phyloP scores from a whole-genome alignment of 2,329 filamentous ascomycete species.

The Aspergillus ochraceus region DNA sequence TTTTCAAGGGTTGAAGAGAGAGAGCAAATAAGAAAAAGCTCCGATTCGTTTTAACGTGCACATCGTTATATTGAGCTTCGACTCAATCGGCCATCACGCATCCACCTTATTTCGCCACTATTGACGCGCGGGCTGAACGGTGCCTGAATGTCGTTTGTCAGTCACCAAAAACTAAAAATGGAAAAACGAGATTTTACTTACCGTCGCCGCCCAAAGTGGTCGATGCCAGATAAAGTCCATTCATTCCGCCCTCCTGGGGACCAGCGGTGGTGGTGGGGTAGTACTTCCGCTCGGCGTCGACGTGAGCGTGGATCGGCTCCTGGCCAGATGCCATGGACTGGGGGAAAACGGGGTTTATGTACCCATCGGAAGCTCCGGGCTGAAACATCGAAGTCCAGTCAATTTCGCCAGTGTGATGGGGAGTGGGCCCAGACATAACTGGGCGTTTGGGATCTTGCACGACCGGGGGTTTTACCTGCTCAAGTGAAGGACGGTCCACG shows the following conservation, averaged over 20 bases:
- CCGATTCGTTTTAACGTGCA: conserved; percentile 58
- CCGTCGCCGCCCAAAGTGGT: conserved; percentile 49
- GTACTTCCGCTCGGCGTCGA: conserved; percentile 55
- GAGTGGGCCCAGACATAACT: conserved; percentile 62
- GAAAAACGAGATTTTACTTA: conserved; percentile 25
- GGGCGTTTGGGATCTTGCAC: conserved; percentile 44
- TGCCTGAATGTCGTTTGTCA: conserved; percentile 50
- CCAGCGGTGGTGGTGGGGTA: conserved; percentile 49
- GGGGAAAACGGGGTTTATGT: conserved; percentile 62
- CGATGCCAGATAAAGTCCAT: conserved; percentile 49
- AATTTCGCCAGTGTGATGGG: conserved; percentile 58
- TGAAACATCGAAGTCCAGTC: conserved; percentile 81
- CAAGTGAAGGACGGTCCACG: conserved; percentile 45
- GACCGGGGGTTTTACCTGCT: conserved; percentile 44
- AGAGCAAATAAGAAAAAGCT: neutral
- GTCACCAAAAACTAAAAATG: conserved; percentile 36
- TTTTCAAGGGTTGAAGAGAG: neutral
- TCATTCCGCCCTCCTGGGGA: conserved; percentile 46
- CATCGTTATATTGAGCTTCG: conserved; percentile 63
- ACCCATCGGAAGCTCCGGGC: conserved; percentile 67
- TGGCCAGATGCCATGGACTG: conserved; percentile 68
- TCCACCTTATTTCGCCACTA: conserved; percentile 33
- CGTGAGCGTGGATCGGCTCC: conserved; percentile 69
- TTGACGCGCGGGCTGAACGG: conserved; percentile 57
- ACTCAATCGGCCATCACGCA: conserved; percentile 68